Percentiles rank a stretch among this genome's conserved stretches.
phyloP scores from a whole-genome alignment of 2,329 filamentous ascomycete species.

The Pseudocercospora eumusae region DNA sequence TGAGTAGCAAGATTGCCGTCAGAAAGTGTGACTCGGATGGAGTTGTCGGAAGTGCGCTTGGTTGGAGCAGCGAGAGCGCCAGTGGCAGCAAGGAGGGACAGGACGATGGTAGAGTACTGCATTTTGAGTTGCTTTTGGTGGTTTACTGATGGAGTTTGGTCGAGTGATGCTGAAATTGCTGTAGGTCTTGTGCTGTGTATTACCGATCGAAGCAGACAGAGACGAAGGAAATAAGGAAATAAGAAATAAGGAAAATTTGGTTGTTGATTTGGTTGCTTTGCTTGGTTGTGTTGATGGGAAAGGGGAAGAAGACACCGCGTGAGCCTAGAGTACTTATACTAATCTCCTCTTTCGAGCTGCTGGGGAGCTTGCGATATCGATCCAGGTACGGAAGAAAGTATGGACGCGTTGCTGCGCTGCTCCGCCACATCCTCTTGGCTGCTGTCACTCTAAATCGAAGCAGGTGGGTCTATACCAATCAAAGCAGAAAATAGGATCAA shows the following conservation, averaged over 20 bases:
- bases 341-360: background rate
- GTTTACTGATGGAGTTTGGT: background rate
- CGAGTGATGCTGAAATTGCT: background rate
- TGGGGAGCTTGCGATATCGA: background rate
- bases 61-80: constrained; percentile 18
- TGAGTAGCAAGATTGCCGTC: constrained; percentile 15
- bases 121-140: constrained; percentile 24
- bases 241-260: constrained; percentile 14
- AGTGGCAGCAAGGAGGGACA: constrained; percentile 20
- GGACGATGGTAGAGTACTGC: constrained; percentile 21
- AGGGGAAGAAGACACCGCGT: background rate
- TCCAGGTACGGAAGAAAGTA: background rate
- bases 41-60: constrained; percentile 7
- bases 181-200: background rate
- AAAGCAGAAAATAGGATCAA: constrained; percentile 4
- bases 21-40: constrained; percentile 20
- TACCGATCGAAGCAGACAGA: background rate
- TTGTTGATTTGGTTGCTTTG: constrained; percentile 5
- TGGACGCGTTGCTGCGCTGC: background rate
- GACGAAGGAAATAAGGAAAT: constrained; percentile 11
- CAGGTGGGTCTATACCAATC: constrained; percentile 6
- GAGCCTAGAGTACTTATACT: constrained; percentile 5
- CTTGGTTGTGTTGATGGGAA: constrained; percentile 8
- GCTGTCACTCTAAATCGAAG: background rate
- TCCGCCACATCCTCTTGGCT: background rate